Evolutionary conservation across 2,329 filamentous ascomycete genomes (phyloP), one percentile per base, ranked within the genome.

Genomic region (Fusarium devonianum): DNA sequence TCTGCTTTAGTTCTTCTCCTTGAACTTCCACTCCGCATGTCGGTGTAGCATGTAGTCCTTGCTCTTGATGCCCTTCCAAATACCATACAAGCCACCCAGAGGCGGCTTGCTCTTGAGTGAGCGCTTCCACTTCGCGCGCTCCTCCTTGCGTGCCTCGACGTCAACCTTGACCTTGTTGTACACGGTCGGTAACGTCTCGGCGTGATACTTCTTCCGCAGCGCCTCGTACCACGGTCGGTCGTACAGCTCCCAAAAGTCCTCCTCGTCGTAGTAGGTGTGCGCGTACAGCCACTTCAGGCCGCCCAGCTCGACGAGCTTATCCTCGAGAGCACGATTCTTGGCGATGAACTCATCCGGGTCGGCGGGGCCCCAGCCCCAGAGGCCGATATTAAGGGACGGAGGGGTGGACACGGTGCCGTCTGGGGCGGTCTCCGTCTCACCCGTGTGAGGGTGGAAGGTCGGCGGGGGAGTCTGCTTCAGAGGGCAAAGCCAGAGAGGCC

Each of bases 201-300:
- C 88, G 36, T 77, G 68, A 70, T 88, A 90, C 66, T 86, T 88
- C 17, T 65, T 53, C 12, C 88, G 75, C 59, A 91, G 73, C 2
- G 65, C 73, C 22, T 88, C 80, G 67, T 91, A 90, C 78, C 79
- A 83, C 14, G 67, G 63, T 32, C 74, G 71, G 45, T 76, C 77
- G 67, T 89, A 89, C 40, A 85, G 75, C 23, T 73, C 63, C 85
- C 86, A 89, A 71, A 89, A 91, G 65, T 89, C 83, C 0, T 79
- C 73, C 65, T 88, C 81, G n/a, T 81, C 79, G 69, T 94, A 94
- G 73, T 92, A 95, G 0, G 89, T 88, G 65, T 93, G 88, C 3
- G 90, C 90, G 70, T 96, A 95, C 10, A 95, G 76, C 88, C 90
- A 94, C 75, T 95, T 95, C 75, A 88, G 83, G 3, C 90, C 91